A percentile compares a stretch with the other conserved stretches of the same genome.
Evolutionary conservation across 805 yeast genomes (phyloP).

Genomic region (Sugiyamaella americana): DNA sequence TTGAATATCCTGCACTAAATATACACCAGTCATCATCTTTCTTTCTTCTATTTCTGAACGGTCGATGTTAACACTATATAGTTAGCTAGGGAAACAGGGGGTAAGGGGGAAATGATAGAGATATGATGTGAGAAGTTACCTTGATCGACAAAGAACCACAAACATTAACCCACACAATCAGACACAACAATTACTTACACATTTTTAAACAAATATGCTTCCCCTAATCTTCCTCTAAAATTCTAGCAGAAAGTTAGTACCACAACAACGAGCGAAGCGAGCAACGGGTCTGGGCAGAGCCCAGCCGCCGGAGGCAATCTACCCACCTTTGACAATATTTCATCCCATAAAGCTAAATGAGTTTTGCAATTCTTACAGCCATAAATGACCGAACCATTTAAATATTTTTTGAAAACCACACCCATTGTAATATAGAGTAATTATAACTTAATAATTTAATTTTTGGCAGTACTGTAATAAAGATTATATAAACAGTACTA

Average conservation of each 20-base stretch:
- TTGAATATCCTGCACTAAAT: constrained; percentile 48
- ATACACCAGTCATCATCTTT: constrained; percentile 56
- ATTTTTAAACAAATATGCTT: constrained; percentile 47
- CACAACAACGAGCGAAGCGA: too few relatives aligned
- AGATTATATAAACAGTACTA: neutral
- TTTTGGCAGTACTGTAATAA: neutral
- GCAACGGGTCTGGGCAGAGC: too few relatives aligned
- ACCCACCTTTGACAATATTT: constrained; percentile 35
- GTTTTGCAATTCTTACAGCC: constrained; percentile 39
- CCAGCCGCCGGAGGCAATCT: constrained; percentile 15
- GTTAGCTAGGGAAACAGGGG: too few relatives aligned
- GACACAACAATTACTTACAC: constrained; percentile 31
- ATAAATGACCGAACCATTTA: constrained; percentile 32
- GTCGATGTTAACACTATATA: constrained; percentile 38
- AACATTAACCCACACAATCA: neutral
- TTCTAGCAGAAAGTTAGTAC: constrained; percentile 27
- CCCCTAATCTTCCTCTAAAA: constrained; percentile 53
- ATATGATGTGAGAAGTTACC: too few relatives aligned
- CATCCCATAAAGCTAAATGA: constrained; percentile 35
- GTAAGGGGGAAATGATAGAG: too few relatives aligned
- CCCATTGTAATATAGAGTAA: constrained; percentile 36
- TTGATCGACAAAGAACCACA: constrained; percentile 18
- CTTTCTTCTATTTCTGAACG: constrained; percentile 36
- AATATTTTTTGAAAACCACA: constrained; percentile 39
- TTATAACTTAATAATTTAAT: neutral